Evolutionary conservation across 139 green algal species (phyloP).

Genomic region (Tetradesmus lagerheimii): DNA sequence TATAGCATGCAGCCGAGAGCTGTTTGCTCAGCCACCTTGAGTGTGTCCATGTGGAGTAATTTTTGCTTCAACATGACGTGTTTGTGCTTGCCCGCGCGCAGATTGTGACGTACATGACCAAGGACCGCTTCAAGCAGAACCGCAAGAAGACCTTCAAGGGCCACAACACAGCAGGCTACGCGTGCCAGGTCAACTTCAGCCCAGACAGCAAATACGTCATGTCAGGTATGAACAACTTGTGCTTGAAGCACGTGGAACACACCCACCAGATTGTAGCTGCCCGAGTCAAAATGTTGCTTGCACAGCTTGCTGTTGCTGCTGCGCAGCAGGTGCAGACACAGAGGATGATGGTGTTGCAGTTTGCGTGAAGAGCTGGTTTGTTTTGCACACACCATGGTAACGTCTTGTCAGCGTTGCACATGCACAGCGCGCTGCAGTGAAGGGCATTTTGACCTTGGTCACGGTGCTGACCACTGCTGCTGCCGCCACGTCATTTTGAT

Average conservation of each 20-base stretch:
- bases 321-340: too few species aligned
- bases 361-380: too few species aligned
- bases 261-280: too few species aligned
- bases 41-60: too few species aligned
- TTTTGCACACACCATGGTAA: too few species aligned
- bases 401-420: too few species aligned
- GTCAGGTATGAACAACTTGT: slow-evolving; percentile 68
- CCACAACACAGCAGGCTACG: slow-evolving; percentile 93
- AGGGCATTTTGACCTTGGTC: not conserved
- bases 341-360: too few species aligned
- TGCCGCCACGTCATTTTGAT: slow-evolving; percentile 67
- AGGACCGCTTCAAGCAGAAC: slow-evolving; percentile 91
- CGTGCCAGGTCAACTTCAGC: slow-evolving; percentile 77
- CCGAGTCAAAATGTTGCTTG: too few species aligned
- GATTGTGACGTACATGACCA: slow-evolving; percentile 94
- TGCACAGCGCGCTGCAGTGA: not conserved
- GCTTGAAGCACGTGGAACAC: too few species aligned
- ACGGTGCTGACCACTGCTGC: slow-evolving; percentile 42
- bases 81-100: slow-evolving; percentile 78
- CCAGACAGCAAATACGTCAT: slow-evolving; percentile 87
- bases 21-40: too few species aligned
- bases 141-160: slow-evolving; percentile 98
- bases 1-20: too few species aligned
- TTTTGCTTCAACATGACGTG: not conserved
- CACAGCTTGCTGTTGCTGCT: too few species aligned